Percentiles rank a stretch among this genome's conserved stretches.
Conservation (phyloP, 164 flowering plant species). For the Dillenia turbinata region DNA sequence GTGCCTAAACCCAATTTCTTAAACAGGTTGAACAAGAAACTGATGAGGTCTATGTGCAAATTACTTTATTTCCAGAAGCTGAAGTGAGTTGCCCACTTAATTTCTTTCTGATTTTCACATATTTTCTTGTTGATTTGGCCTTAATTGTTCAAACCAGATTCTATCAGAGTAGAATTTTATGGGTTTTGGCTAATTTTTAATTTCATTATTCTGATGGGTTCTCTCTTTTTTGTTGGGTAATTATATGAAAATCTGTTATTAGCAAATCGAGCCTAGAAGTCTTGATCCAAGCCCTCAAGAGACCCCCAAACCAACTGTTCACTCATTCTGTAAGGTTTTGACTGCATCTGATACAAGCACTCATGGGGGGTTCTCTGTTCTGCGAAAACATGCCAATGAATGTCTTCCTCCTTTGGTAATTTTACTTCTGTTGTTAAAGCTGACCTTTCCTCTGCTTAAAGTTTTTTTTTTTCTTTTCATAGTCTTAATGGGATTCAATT, state of each 20-base stretch:
- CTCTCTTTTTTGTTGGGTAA: not conserved
- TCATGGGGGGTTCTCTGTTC: slow-evolving; percentile 75
- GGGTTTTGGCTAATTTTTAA: too few relatives aligned
- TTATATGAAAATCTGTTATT: not conserved
- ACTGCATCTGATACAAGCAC: slow-evolving; percentile 77
- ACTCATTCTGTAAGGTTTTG: slow-evolving; percentile 57
- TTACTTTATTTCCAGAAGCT: slow-evolving; percentile 60
- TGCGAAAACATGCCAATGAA: slow-evolving; percentile 64
- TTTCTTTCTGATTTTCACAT: not conserved
- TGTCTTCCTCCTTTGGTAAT: slow-evolving; percentile 65
- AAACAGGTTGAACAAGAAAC: slow-evolving; percentile 78
- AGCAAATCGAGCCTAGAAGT: slow-evolving; percentile 49
- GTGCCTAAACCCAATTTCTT: too few relatives aligned
- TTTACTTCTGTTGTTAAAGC: not conserved
- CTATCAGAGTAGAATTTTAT: not conserved
- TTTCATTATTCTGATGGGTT: not conserved
- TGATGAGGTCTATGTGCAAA: slow-evolving; percentile 85
- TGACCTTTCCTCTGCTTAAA: too few relatives aligned
- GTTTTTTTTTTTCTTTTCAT: not conserved
- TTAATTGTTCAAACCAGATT: not conserved
- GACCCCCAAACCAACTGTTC: slow-evolving; percentile 36
- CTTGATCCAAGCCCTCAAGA: slow-evolving; percentile 40
- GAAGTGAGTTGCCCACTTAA: slow-evolving; percentile 37
- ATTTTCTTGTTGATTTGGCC: not conserved
- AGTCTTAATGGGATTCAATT: not conserved